Evolutionary conservation across 768 basidiomycete species (phyloP).

Genomic region (Gymnopilus dilepis): DNA sequence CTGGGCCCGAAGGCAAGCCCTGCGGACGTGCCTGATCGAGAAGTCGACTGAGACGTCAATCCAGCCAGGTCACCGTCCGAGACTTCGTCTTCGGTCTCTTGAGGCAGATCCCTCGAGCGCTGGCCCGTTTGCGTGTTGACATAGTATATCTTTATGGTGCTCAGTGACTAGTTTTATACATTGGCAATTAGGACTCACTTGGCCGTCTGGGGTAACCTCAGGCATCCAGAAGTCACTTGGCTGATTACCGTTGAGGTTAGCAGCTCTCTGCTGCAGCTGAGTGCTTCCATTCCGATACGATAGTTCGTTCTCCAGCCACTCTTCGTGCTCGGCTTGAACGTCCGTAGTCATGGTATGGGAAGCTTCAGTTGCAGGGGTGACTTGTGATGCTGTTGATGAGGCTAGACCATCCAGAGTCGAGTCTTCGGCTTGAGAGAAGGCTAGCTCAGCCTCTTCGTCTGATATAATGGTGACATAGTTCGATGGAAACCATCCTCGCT

Average conservation of each 20-base stretch:
- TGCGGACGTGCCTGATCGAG: constrained; percentile 59
- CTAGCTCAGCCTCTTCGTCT: constrained; percentile 80
- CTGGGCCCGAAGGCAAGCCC: constrained; percentile 52
- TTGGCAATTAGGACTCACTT: constrained; percentile 56
- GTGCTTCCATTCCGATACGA: constrained; percentile 38
- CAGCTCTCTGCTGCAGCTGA: constrained; percentile 16
- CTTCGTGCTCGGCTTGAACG: constrained; percentile 52
- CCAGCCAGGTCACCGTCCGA: constrained; percentile 69
- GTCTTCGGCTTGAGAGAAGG: constrained; percentile 56
- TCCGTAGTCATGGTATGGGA: constrained; percentile 53
- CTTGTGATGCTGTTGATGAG: constrained; percentile 23
- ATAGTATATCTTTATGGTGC: constrained; percentile 82
- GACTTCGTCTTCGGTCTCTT: constrained; percentile 67
- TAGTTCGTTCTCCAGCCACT: constrained; percentile 61
- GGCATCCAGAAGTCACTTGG: constrained; percentile 93
- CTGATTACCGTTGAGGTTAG: constrained; percentile 38
- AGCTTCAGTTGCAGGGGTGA: constrained; percentile 48
- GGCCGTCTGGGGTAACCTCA: constrained; percentile 78
- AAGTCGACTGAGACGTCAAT: constrained; percentile 60
- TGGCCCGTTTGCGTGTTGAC: constrained; percentile 89
- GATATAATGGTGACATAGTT: constrained; percentile 88
- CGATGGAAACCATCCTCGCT: constrained; percentile 96
- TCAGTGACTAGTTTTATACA: constrained; percentile 11
- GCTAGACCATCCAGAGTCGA: constrained; percentile 39
- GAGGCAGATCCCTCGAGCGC: constrained; percentile 83